These are phyloP conservation scores for Aureobasidium mangrovei DNA, from an alignment of 2,329 filamentous ascomycete species.

Conservation along the genomic window DNA sequence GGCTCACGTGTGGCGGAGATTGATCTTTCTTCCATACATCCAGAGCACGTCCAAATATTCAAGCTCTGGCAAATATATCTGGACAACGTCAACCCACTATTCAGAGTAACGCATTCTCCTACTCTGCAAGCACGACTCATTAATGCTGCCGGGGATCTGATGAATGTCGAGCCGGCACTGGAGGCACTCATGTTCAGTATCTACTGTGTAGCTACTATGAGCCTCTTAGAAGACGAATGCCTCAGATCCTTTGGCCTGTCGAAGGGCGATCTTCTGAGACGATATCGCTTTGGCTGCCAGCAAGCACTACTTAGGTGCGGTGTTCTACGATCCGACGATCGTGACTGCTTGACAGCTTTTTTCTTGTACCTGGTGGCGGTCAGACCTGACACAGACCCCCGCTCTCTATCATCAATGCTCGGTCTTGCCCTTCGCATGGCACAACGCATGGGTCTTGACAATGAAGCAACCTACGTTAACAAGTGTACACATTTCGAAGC, in stretches of 20 bases:
- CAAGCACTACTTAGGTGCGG: slow-evolving; percentile 38
- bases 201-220: slow-evolving; percentile 52
- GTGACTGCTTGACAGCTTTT: slow-evolving; percentile 43
- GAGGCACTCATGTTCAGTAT: slow-evolving; percentile 58
- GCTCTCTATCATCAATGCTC: slow-evolving; percentile 52
- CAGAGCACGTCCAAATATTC: slow-evolving; percentile 57
- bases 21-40: slow-evolving; percentile 48
- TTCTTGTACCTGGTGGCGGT: slow-evolving; percentile 47
- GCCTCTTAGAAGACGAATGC: slow-evolving; percentile 50
- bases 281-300: slow-evolving; percentile 39
- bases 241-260: slow-evolving; percentile 29
- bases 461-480: slow-evolving; percentile 44
- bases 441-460: slow-evolving; percentile 60
- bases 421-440: slow-evolving; percentile 59
- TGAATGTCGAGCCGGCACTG: slow-evolving; percentile 47
- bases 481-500: slow-evolving; percentile 46
- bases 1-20: slow-evolving; percentile 34
- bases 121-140: slow-evolving; percentile 57
- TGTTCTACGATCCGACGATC: slow-evolving; percentile 35
- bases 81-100: slow-evolving; percentile 64
- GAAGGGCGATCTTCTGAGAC: slow-evolving; percentile 31
- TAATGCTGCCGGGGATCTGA: slow-evolving; percentile 50
- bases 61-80: slow-evolving; percentile 67
- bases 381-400: slow-evolving; percentile 51
- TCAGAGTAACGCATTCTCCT: slow-evolving; percentile 64